Percentiles rank a stretch among this genome's conserved stretches.
Conservation (phyloP, 2,329 filamentous ascomycete species). For the Ophiostoma ulmi region DNA sequence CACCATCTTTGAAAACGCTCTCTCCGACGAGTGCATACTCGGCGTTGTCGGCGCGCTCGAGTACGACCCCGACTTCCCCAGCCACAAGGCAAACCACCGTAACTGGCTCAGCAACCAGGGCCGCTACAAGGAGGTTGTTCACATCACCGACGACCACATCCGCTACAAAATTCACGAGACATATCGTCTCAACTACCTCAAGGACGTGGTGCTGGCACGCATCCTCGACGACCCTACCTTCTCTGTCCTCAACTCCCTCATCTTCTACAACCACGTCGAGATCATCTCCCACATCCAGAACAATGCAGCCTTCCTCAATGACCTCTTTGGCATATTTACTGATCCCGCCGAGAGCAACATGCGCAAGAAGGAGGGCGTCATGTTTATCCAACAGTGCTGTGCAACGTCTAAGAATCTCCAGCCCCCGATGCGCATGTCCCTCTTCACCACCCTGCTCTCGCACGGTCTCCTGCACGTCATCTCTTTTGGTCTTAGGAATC, state of each 20-base stretch:
- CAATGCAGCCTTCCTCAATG: constrained; percentile 70
- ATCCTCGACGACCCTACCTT: constrained; percentile 98
- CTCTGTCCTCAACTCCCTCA: constrained; percentile 92
- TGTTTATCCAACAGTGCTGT: constrained; percentile 96
- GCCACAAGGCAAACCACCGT: constrained; percentile 94
- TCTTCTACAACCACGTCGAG: constrained; percentile 98
- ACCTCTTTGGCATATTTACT: constrained; percentile 77
- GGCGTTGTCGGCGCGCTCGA: constrained; percentile 94
- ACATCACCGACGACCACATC: constrained; percentile 76
- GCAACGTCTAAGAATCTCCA: constrained; percentile 92
- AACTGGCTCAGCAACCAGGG: constrained; percentile 86
- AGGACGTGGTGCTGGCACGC: constrained; percentile 93
- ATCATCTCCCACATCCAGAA: constrained; percentile 92
- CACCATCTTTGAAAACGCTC: constrained; percentile 86
- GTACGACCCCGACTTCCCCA: constrained; percentile 96
- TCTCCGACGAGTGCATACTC: constrained; percentile 81
- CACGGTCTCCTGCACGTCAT: constrained; percentile 86
- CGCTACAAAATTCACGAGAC: constrained; percentile 92
- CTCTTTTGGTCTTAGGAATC: constrained; percentile 81
- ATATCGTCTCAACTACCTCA: constrained; percentile 91
- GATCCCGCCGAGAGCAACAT: constrained; percentile 58
- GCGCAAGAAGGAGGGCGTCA: constrained; percentile 86
- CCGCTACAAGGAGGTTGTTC: constrained; percentile 93
- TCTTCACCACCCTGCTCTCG: constrained; percentile 86
- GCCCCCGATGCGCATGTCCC: constrained; percentile 67